These are phyloP conservation scores for Salvia miltiorrhiza DNA, from an alignment of 257 asterid genomes.

Conservation along the genomic window DNA sequence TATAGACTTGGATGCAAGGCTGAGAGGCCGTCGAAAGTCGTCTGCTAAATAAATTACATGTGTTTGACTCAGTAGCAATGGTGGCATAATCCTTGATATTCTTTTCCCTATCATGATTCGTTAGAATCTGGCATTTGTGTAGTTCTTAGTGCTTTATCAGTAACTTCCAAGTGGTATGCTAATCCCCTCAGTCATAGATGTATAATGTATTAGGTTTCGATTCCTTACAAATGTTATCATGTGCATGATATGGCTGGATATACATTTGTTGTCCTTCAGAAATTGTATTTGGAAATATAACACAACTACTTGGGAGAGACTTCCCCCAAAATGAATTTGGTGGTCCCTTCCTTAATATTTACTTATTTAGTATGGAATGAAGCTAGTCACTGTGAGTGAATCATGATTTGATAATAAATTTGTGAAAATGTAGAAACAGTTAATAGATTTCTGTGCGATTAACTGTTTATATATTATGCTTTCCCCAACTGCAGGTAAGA, in stretches of 20 bases:
- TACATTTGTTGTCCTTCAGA: background rate
- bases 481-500: slow-evolving; percentile 30
- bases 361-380: background rate
- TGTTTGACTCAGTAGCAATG: background rate
- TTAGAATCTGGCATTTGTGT: background rate
- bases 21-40: background rate
- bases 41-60: background rate
- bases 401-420: background rate
- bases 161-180: background rate
- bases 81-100: background rate
- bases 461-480: slow-evolving; percentile 10
- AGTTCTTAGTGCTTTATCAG: background rate
- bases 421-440: background rate
- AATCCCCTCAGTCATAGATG: background rate
- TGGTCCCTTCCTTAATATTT: background rate
- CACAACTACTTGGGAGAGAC: background rate
- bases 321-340: background rate
- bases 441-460: background rate
- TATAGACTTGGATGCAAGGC: background rate
- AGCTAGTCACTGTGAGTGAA: background rate
- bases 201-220: background rate
- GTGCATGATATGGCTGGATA: background rate
- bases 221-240: background rate
- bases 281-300: background rate
- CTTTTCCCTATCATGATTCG: background rate